Conservation (phyloP, 306 rosid species). For the Luffa aegyptiaca region DNA sequence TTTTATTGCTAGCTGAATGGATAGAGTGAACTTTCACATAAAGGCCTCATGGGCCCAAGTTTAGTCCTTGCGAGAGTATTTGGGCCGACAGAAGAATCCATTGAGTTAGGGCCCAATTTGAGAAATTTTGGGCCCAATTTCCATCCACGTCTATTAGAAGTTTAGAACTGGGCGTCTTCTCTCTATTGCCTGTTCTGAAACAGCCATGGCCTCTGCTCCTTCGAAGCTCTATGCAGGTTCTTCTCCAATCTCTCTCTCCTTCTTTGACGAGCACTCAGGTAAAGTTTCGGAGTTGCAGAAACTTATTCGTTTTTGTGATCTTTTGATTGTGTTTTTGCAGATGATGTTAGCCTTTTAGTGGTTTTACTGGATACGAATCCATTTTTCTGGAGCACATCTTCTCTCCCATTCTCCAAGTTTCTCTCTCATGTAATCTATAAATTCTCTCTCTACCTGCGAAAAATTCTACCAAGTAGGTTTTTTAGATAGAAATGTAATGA, state of each 20-base stretch:
- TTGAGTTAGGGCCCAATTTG: neutral
- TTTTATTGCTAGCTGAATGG: too few relatives aligned
- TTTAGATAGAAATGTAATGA: neutral
- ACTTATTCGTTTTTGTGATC: slow-evolving; percentile 4
- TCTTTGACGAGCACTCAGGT: neutral
- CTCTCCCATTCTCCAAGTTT: slow-evolving; percentile 62
- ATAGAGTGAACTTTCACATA: too few relatives aligned
- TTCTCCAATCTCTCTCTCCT: neutral
- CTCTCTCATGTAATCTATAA: slow-evolving; percentile 55
- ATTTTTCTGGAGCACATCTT: slow-evolving; percentile 67
- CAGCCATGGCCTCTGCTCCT: slow-evolving; percentile 64
- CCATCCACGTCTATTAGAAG: neutral
- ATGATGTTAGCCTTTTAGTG: slow-evolving; percentile 82
- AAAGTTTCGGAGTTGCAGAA: neutral
- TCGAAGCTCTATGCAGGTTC: slow-evolving; percentile 66
- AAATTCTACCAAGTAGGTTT: slow-evolving; percentile 2
- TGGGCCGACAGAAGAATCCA: too few relatives aligned
- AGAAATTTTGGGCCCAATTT: neutral
- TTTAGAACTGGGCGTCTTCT: neutral
- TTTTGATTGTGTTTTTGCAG: slow-evolving; percentile 29
- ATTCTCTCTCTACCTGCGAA: neutral
- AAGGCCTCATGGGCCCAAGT: too few relatives aligned
- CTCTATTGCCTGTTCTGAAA: neutral
- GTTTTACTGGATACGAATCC: slow-evolving; percentile 81
- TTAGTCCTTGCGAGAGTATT: too few relatives aligned